phyloP scores from a whole-genome alignment of 768 basidiomycete genomes.

The Grammothele lineata region DNA sequence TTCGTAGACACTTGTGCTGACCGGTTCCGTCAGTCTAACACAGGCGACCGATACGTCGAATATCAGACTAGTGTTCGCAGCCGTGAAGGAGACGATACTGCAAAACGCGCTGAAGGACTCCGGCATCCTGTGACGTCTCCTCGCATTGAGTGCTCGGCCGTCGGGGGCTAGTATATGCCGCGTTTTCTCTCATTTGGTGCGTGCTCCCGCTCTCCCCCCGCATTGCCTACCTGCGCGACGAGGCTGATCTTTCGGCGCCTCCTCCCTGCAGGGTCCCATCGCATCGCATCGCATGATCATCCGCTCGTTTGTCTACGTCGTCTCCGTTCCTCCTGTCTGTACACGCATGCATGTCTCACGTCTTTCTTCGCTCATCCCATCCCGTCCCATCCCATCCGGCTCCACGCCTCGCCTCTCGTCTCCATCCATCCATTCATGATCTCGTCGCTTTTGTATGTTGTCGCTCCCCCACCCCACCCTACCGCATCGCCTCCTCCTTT shows the following conservation, averaged over 20 bases:
- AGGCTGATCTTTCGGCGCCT: no score
- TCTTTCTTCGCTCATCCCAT: not conserved
- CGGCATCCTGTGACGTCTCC: conserved; percentile 52
- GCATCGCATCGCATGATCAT: conserved; percentile 8
- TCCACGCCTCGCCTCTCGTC: no score
- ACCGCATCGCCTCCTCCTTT: not conserved
- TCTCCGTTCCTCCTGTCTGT: no score
- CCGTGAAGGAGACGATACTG: conserved; percentile 90
- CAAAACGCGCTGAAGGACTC: conserved; percentile 85
- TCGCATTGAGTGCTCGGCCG: not conserved
- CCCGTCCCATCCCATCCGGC: conserved; percentile 1
- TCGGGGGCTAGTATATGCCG: not conserved
- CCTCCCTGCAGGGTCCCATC: not conserved
- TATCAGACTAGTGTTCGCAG: conserved; percentile 77
- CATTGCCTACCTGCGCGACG: not conserved
- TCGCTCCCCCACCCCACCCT: not conserved
- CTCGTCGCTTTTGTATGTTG: conserved; percentile 15
- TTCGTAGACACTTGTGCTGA: not conserved
- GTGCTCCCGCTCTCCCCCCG: not conserved
- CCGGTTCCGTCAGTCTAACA: conserved; percentile 51
- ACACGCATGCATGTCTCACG: conserved; percentile 1
- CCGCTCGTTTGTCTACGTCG: not conserved
- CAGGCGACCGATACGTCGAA: conserved; percentile 89
- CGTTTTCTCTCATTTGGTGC: conserved; percentile 3
- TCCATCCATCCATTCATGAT: conserved; percentile 11